phyloP scores from a whole-genome alignment of 139 green algal genomes.

The Micractinium conductrix region DNA sequence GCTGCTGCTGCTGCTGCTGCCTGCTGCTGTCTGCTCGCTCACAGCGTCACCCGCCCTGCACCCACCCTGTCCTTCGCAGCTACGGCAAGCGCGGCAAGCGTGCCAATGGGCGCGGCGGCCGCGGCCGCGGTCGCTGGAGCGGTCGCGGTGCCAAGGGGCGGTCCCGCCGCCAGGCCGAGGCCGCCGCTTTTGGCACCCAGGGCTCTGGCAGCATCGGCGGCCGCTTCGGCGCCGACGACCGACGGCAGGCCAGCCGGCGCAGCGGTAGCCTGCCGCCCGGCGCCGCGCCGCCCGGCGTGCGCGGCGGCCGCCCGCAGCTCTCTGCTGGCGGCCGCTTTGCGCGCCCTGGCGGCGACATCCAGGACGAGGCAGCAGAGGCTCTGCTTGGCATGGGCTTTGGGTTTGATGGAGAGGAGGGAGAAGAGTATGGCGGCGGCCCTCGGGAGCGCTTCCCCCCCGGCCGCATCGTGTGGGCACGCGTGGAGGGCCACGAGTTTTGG shows the following conservation, averaged over 20 bases:
- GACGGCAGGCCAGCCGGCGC: neutral
- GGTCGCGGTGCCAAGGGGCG: slow-evolving; percentile 4
- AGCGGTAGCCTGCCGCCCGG: slow-evolving; percentile 1
- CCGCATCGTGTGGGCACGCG: slow-evolving; percentile 90
- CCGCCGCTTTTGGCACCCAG: neutral
- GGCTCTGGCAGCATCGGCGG: neutral
- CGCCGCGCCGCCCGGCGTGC: neutral
- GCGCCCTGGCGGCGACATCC: slow-evolving; percentile 22
- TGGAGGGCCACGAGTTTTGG: slow-evolving; percentile 95
- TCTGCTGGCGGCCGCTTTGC: slow-evolving; percentile 1
- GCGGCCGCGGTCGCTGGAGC: slow-evolving; percentile 26
- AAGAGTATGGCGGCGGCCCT: slow-evolving; percentile 5
- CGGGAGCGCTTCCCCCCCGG: slow-evolving; percentile 66
- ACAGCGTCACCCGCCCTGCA: neutral
- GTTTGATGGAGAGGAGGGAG: slow-evolving; percentile 51
- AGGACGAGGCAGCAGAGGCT: slow-evolving; percentile 80
- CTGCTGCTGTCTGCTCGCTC: neutral
- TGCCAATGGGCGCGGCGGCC: slow-evolving; percentile 17
- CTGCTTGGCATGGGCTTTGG: slow-evolving; percentile 73
- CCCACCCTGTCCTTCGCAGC: neutral
- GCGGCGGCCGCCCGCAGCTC: slow-evolving; percentile 30
- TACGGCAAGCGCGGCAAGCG: slow-evolving; percentile 37
- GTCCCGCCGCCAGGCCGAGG: neutral
- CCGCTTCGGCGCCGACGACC: neutral
- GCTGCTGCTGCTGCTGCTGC: too few relatives aligned